These are phyloP conservation scores for Fusarium avenaceum DNA, from an alignment of 2,329 filamentous ascomycete species.

Conservation along the genomic window DNA sequence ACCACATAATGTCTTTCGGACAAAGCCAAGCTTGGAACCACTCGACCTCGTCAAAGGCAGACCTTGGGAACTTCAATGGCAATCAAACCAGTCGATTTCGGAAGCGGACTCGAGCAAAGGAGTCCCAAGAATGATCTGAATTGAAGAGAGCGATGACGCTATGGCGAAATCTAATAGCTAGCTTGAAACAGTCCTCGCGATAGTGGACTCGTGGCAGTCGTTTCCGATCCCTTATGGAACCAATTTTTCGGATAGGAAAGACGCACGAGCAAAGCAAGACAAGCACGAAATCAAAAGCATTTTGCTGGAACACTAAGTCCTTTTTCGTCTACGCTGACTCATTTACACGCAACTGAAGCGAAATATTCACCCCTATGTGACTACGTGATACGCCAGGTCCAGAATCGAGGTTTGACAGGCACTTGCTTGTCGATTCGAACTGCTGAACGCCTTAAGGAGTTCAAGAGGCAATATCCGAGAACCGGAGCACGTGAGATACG, in stretches of 20 bases:
- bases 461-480: conserved; percentile 1
- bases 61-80: conserved; percentile 45
- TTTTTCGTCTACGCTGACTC: conserved; percentile 21
- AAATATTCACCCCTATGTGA: conserved; percentile 26
- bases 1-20: conserved; percentile 45
- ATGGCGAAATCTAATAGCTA: conserved; percentile 56
- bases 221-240: conserved; percentile 46
- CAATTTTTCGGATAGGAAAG: conserved; percentile 44
- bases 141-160: conserved; percentile 54
- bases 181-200: conserved; percentile 53
- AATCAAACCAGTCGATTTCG: conserved; percentile 43
- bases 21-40: conserved; percentile 50
- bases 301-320: conserved; percentile 44
- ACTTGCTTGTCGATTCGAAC: conserved; percentile 11
- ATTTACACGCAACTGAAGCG: conserved; percentile 31
- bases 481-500: conserved; percentile 14
- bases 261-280: conserved; percentile 49
- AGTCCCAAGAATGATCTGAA: conserved; percentile 46
- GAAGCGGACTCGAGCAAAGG: conserved; percentile 47
- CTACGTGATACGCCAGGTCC: conserved; percentile 30
- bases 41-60: conserved; percentile 51
- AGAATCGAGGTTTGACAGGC: conserved; percentile 9
- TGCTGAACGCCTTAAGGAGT: conserved; percentile 9
- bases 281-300: conserved; percentile 53
- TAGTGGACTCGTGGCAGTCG: conserved; percentile 49